Base-by-base conservation (phyloP, 164 flowering plant genomes). In the Nelumbo lutea region DNA sequence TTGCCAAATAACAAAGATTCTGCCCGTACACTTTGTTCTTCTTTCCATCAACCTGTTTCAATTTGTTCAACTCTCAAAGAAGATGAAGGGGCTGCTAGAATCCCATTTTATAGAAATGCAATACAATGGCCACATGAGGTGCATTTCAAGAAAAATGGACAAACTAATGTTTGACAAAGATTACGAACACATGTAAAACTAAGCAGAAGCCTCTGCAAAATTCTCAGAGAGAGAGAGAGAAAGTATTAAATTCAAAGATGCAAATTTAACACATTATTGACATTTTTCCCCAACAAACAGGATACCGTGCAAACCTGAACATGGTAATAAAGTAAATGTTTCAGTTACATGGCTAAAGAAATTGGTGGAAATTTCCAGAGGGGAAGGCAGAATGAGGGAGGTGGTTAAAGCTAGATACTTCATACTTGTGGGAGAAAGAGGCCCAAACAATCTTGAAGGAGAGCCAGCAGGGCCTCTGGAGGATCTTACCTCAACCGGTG, bases 21-120 rank as follows among this genome's bases (percentile, higher is more conserved):
- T 95, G 97, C 66, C 94, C 97, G 76, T 95, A 95, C 64, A 95
- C 97, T 76, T 92, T 95, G 88, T 95, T 95, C 90, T 90, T 95
- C 73, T 95, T 95, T 59, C 99, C 99, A 83, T 95, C 99, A 80
- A 95, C 92, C 98, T 95, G 93, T 78, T 68, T 59, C 67, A 72
- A 63, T 46, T 75, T 15, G 53, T 40, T 50, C n/a, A 9, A 53
- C 57, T 50, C 48, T 44, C 42, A 65, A 50, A 67, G 13, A 27
- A 64, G 56, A 14, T 13, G 53, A 65, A 65, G 9, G 10, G 43
- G 44, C 59, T 52, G 59, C 43, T 15, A 52, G 52, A 41, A 65
- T 59, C 9, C 27, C 44, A 42, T 43, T 9, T 57, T 9, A 46
- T 38, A 14, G 56, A 59, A 48, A 65, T 3, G 65, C 2, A 45